Conservation (phyloP, 73 alveolate genomes). For the Paramecium sonneborni region DNA sequence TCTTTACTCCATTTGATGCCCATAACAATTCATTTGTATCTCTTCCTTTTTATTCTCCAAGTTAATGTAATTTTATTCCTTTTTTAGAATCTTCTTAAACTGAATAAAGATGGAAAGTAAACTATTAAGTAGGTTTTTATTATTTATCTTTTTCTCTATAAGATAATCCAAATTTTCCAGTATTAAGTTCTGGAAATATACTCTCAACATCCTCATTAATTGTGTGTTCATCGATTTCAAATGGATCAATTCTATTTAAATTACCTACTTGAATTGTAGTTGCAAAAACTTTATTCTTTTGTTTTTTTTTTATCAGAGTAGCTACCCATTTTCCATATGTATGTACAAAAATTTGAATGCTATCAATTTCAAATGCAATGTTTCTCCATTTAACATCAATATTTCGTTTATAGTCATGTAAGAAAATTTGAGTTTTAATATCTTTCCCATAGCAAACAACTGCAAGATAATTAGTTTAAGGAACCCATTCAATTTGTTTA, state of each 20-base stretch:
- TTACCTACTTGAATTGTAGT: constrained; percentile 33
- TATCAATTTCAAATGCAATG: background rate
- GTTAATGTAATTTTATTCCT: background rate
- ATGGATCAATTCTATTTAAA: background rate
- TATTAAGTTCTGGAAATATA: background rate
- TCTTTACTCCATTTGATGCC: constrained; percentile 51
- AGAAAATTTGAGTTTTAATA: background rate
- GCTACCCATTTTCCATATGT: constrained; percentile 33
- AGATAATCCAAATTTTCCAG: constrained; percentile 32
- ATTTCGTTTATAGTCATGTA: background rate
- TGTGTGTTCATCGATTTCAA: constrained; percentile 4
- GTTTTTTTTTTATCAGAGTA: background rate
- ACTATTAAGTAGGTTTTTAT: background rate
- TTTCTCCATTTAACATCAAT: background rate
- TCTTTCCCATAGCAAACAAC: constrained; percentile 21
- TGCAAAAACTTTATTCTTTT: background rate
- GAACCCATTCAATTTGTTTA: constrained; percentile 1
- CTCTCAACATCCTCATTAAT: constrained; percentile 16
- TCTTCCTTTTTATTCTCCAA: background rate
- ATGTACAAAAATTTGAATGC: constrained; percentile 12
- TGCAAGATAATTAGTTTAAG: background rate
- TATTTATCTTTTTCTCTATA: constrained; percentile 49
- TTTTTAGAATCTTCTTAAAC: background rate
- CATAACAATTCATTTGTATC: constrained; percentile 39
- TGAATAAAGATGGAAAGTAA: background rate